Evolutionary conservation across 2,329 filamentous ascomycete species (phyloP).

Genomic region (Penicillium sp.): DNA sequence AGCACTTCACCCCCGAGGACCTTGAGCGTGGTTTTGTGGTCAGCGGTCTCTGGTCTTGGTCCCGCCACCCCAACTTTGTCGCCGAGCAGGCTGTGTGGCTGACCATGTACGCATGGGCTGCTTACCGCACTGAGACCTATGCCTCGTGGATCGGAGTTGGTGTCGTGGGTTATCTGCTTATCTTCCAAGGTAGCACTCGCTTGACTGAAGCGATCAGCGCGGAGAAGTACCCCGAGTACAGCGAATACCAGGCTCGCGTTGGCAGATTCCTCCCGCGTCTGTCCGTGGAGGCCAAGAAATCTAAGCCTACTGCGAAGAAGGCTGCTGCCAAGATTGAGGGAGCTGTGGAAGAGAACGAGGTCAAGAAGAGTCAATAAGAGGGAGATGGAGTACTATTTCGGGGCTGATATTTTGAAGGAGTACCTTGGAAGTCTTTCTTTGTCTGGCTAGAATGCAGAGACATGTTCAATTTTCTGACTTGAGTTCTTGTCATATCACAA

Average conservation of each 20-base stretch:
- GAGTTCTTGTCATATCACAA: not conserved
- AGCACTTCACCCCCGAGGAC: conserved; percentile 67
- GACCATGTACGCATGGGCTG: conserved; percentile 83
- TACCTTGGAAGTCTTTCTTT: not conserved
- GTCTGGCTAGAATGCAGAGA: not conserved
- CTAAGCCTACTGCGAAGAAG: conserved; percentile 30
- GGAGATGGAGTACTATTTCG: not conserved
- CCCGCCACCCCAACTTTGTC: conserved; percentile 91
- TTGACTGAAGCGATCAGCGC: conserved; percentile 82
- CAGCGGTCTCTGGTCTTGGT: conserved; percentile 82
- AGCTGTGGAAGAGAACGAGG: conserved; percentile 17
- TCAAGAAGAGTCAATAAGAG: conserved; percentile 29
- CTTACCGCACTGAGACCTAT: conserved; percentile 69
- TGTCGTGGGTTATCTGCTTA: conserved; percentile 67
- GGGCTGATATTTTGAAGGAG: not conserved
- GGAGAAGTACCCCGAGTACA: conserved; percentile 86
- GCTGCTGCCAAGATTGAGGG: conserved; percentile 16
- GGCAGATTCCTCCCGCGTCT: conserved; percentile 75
- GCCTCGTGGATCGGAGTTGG: conserved; percentile 81
- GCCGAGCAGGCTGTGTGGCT: conserved; percentile 93
- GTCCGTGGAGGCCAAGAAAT: conserved; percentile 39
- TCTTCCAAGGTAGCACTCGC: conserved; percentile 89
- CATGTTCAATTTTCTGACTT: not conserved
- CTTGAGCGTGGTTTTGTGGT: conserved; percentile 89
- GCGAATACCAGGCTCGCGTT: conserved; percentile 78